Base-by-base conservation (phyloP, 2,329 filamentous ascomycete genomes). In the Sporothrix globosa region DNA sequence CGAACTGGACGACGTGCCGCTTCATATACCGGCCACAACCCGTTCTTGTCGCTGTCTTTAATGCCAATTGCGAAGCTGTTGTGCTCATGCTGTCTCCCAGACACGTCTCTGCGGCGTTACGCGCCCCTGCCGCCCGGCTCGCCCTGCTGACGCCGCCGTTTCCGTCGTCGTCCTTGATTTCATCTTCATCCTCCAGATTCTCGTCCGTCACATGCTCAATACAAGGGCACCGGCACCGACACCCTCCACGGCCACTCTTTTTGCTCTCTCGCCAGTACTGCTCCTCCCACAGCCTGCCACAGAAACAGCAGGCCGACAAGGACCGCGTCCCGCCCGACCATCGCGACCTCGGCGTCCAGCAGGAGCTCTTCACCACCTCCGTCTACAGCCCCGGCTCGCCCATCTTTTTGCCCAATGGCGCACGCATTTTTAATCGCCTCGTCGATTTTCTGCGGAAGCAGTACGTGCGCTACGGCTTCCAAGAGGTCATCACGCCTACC, bases 401-500 rank as follows among this genome's bases (percentile, higher is more conserved):
- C 3, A 88, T 97, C 13, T 92, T 97, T 76, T 85, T 94, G 6
- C 93, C 93, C 27, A 90, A 92, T 77, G 93, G 93, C 74, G 86
- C 93, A 0, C 88, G 89, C 70, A 87, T 97, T 75, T 93, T 97
- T 82, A 94, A 96, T 77, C 91, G 92, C 69, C 87, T 97, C 27
- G 88, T 93, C 72, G 86, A 90, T 56, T 97, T 96, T 77, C 84
- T 97, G 70, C 91, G 93, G 73, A 89, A 90, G 71, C 92, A 97
- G 77, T 97, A 97, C 77, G 87, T 90, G 34, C 87, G 89, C 73
- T 96, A 95, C 80, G 93, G 93, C 72, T 96, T 95, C 78, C 86
- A 93, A 74, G 93, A 97, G 79, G 93, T 97, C 74, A 89, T 97
- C 75, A 96, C 92, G 9, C 93, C 93, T 1, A 96, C 90, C 65